Evolutionary conservation across 192 early-diverging fungal genomes (phyloP).

Genomic region (Coemansia sp.): DNA sequence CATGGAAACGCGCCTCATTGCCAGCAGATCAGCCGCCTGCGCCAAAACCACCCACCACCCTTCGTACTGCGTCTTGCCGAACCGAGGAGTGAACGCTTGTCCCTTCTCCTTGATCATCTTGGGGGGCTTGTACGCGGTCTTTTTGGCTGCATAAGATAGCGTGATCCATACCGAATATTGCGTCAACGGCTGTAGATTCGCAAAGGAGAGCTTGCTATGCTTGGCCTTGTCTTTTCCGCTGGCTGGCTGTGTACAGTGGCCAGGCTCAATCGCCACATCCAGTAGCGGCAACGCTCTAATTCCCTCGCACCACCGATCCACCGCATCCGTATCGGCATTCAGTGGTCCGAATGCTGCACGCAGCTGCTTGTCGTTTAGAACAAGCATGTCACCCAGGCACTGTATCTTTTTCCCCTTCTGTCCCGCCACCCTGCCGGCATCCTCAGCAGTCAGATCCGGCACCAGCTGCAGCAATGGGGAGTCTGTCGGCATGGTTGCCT

Average conservation of each 20-base stretch:
- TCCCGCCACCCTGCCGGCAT: slow-evolving; percentile 6
- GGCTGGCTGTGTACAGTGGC: not conserved
- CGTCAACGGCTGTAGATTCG: slow-evolving; percentile 22
- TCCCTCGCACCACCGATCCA: slow-evolving; percentile 28
- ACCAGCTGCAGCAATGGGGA: slow-evolving; percentile 68
- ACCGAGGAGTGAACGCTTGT: slow-evolving; percentile 76
- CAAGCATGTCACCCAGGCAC: slow-evolving; percentile 31
- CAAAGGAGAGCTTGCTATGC: slow-evolving; percentile 10
- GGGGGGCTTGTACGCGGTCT: slow-evolving; percentile 24
- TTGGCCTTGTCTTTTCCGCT: not conserved
- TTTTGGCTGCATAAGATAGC: slow-evolving; percentile 17
- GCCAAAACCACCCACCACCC: slow-evolving; percentile 91
- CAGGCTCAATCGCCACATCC: slow-evolving; percentile 18
- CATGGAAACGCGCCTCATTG: slow-evolving; percentile 75
- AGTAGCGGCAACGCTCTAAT: slow-evolving; percentile 36
- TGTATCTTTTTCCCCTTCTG: slow-evolving; percentile 4
- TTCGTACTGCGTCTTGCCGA: slow-evolving; percentile 90
- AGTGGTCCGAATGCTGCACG: slow-evolving; percentile 9
- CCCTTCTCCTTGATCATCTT: slow-evolving; percentile 38
- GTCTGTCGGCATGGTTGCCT: slow-evolving; percentile 77
- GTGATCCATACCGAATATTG: slow-evolving; percentile 53
- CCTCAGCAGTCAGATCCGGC: slow-evolving; percentile 48
- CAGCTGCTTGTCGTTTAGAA: slow-evolving; percentile 42
- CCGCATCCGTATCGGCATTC: not conserved
- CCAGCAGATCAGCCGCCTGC: slow-evolving; percentile 69